Evolutionary conservation across 345 rosid genomes (phyloP).

Genomic region (Camelina laxa): DNA sequence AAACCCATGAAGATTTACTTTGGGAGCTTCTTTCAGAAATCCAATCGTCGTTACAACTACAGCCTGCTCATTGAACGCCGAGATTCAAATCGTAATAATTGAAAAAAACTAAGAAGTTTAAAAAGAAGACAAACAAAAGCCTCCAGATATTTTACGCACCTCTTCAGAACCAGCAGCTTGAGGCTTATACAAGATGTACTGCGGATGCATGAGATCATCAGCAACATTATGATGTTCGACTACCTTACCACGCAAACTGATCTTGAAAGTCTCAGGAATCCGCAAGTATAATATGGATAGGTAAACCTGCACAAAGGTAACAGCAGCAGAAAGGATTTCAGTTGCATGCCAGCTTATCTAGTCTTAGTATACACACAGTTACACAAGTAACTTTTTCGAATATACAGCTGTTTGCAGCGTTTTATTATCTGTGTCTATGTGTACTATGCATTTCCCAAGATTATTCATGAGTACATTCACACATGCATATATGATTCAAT

Average conservation of each 20-base stretch:
- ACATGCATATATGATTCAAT: constrained; percentile 17
- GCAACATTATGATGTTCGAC: constrained; percentile 88
- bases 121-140: constrained; percentile 31
- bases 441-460: constrained; percentile 3
- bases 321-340: constrained; percentile 23
- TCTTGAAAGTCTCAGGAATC: constrained; percentile 70
- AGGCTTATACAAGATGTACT: constrained; percentile 87
- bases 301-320: constrained; percentile 60
- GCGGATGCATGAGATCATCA: constrained; percentile 76
- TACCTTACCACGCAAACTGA: constrained; percentile 70
- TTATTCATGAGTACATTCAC: constrained; percentile 20
- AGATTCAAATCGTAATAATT: constrained; percentile 1
- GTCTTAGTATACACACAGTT: not conserved
- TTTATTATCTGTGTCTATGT: constrained; percentile 14
- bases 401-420: constrained; percentile 19
- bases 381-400: not conserved
- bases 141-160: constrained; percentile 48
- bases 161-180: constrained; percentile 65
- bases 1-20: constrained; percentile 73
- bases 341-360: constrained; percentile 13
- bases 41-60: constrained; percentile 83
- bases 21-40: constrained; percentile 91
- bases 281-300: constrained; percentile 85
- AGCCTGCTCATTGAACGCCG: constrained; percentile 57
- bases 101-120: constrained; percentile 12